These are phyloP conservation scores for Fusarium luffae DNA, from an alignment of 2,329 filamentous ascomycete species.

Conservation along the genomic window DNA sequence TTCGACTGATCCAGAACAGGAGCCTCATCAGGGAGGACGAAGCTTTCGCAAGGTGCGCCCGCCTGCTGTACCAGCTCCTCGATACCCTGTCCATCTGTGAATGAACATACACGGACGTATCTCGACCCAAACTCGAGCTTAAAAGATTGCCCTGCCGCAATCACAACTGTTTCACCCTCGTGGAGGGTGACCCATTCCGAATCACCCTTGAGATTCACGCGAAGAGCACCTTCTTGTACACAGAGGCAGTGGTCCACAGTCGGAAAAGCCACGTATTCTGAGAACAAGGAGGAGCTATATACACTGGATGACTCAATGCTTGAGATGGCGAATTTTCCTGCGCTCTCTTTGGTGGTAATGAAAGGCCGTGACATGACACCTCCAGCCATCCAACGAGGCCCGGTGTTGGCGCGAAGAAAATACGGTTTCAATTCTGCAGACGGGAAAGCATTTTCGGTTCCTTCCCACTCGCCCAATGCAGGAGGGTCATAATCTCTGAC, in stretches of 20 bases:
- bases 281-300: slow-evolving; percentile 52
- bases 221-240: slow-evolving; percentile 59
- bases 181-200: slow-evolving; percentile 37
- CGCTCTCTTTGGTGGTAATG: slow-evolving; percentile 57
- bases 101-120: slow-evolving; percentile 60
- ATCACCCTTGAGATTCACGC: slow-evolving; percentile 51
- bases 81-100: slow-evolving; percentile 61
- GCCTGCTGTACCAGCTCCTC: slow-evolving; percentile 57
- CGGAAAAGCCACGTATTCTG: slow-evolving; percentile 55
- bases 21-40: slow-evolving; percentile 53
- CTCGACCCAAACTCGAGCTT: slow-evolving; percentile 56
- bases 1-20: neutral
- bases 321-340: slow-evolving; percentile 63
- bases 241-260: slow-evolving; percentile 64
- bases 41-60: slow-evolving; percentile 49
- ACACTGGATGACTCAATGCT: slow-evolving; percentile 59
- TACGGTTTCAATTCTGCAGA: slow-evolving; percentile 55
- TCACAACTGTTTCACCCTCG: slow-evolving; percentile 61
- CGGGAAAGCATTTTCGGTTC: slow-evolving; percentile 55
- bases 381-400: slow-evolving; percentile 58
- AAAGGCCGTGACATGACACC: slow-evolving; percentile 61
- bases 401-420: slow-evolving; percentile 63
- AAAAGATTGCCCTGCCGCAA: slow-evolving; percentile 60
- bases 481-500: slow-evolving; percentile 60
- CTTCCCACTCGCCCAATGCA: slow-evolving; percentile 56